Evolutionary conservation across 2,329 filamentous ascomycete species (phyloP).

Genomic region (Triangularia setosa): DNA sequence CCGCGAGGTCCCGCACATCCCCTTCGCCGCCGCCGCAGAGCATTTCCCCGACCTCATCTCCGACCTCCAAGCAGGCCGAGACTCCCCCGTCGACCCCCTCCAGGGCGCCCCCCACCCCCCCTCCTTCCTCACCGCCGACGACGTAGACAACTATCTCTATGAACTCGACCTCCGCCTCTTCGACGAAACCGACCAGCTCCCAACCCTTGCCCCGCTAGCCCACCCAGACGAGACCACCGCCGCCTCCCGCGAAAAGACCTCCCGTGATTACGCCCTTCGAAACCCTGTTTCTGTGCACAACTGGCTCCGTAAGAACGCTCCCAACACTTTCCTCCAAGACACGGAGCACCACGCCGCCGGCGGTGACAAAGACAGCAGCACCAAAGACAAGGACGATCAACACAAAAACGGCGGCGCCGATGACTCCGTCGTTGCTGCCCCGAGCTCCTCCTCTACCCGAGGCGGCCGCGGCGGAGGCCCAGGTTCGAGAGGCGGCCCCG

Average conservation of each 20-base stretch:
- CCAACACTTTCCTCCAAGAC: constrained; percentile 80
- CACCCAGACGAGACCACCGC: constrained; percentile 38
- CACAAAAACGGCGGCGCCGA: constrained; percentile 2
- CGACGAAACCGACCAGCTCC: constrained; percentile 39
- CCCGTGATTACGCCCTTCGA: constrained; percentile 53
- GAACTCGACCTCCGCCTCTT: constrained; percentile 55
- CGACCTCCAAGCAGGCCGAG: constrained; percentile 44
- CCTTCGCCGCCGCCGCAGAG: constrained; percentile 54
- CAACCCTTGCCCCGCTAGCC: constrained; percentile 48
- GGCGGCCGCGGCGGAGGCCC: constrained; percentile 32
- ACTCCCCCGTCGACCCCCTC: constrained; percentile 39
- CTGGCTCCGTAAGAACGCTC: constrained; percentile 83
- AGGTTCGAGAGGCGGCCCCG: constrained; percentile 28
- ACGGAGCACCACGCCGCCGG: constrained; percentile 49
- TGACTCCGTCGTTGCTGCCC: constrained; percentile 8
- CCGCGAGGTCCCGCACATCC: constrained; percentile 48
- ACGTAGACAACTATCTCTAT: constrained; percentile 70
- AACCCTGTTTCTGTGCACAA: constrained; percentile 94
- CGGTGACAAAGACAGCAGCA: constrained; percentile 37
- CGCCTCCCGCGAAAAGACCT: constrained; percentile 31
- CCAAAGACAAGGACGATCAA: constrained; percentile 34
- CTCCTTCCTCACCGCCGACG: constrained; percentile 63
- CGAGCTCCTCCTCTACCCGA: constrained; percentile 16
- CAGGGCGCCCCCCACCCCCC: constrained; percentile 55
- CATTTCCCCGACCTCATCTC: constrained; percentile 56